phyloP scores from a whole-genome alignment of 352 stramenopile genomes.

The Pythium pyrilobum region DNA sequence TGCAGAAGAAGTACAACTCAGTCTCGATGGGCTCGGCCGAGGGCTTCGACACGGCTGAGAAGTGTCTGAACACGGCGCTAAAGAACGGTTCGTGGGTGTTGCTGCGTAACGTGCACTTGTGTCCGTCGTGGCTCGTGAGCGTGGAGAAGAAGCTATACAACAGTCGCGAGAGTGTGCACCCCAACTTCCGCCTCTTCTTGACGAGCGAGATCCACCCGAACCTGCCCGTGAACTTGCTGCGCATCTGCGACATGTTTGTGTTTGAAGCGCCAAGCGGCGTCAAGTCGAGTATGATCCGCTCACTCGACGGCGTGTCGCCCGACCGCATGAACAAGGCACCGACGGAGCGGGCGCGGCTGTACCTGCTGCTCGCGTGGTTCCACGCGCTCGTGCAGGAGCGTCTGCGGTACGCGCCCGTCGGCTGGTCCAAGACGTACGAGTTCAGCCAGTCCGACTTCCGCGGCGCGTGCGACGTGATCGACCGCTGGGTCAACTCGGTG shows the following conservation, averaged over 20 bases:
- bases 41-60: slow-evolving; percentile 94
- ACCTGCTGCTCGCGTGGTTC: slow-evolving; percentile 97
- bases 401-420: slow-evolving; percentile 96
- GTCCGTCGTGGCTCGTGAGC: slow-evolving; percentile 94
- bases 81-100: slow-evolving; percentile 98
- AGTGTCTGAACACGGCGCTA: slow-evolving; percentile 90
- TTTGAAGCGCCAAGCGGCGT: slow-evolving; percentile 98
- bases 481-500: slow-evolving; percentile 93
- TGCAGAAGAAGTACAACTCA: slow-evolving; percentile 92
- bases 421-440: slow-evolving; percentile 99
- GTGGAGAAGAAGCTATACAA: slow-evolving; percentile 98
- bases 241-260: slow-evolving; percentile 96
- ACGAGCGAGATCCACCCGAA: slow-evolving; percentile 97
- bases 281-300: slow-evolving; percentile 95
- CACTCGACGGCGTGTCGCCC: slow-evolving; percentile 91
- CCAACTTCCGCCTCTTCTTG: slow-evolving; percentile 92
- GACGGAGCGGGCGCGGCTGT: slow-evolving; percentile 89
- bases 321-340: slow-evolving; percentile 89
- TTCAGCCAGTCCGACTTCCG: slow-evolving; percentile 98
- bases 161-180: slow-evolving; percentile 60
- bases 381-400: slow-evolving; percentile 98
- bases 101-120: slow-evolving; percentile 99
- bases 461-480: slow-evolving; percentile 97
- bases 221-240: slow-evolving; percentile 95
- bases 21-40: slow-evolving; percentile 99